Evolutionary conservation across 1,284 basidiomycete species (phyloP).

Genomic region (Rhodotorula mucilaginosa): DNA sequence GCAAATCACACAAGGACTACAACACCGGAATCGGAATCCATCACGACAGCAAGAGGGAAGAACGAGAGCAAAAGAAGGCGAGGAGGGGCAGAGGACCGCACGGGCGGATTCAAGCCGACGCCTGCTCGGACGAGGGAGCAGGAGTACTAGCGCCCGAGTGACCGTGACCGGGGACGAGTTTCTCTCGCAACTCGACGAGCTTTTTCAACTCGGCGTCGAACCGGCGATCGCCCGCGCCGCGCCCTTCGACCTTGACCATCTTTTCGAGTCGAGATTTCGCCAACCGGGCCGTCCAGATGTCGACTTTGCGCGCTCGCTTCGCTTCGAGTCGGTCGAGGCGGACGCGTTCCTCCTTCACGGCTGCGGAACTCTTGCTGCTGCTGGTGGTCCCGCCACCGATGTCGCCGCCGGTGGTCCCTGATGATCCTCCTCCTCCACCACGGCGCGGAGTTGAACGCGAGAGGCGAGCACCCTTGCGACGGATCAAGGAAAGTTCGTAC

Average conservation of each 20-base stretch:
- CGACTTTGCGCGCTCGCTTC: constrained; percentile 9
- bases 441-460: not conserved
- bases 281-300: constrained; percentile 5
- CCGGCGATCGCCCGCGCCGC: constrained; percentile 14
- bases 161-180: not conserved
- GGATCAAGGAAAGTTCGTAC: constrained; percentile 2
- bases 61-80: too few relatives aligned
- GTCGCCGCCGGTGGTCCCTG: too few relatives aligned
- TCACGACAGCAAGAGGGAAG: too few relatives aligned
- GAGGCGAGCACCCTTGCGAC: not conserved
- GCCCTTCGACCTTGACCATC: constrained; percentile 24
- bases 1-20: too few relatives aligned
- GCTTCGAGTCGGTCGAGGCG: constrained; percentile 1
- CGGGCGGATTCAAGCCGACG: too few relatives aligned
- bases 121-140: too few relatives aligned
- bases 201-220: constrained; percentile 20
- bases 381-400: constrained; percentile 4
- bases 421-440: too few relatives aligned
- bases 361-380: constrained; percentile 15
- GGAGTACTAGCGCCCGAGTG: not conserved
- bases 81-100: too few relatives aligned
- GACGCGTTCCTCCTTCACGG: not conserved
- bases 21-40: too few relatives aligned
- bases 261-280: constrained; percentile 17
- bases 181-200: constrained; percentile 13